Evolutionary conservation across 768 basidiomycete genomes (phyloP).

Genomic region (Pleurotus sapidus): DNA sequence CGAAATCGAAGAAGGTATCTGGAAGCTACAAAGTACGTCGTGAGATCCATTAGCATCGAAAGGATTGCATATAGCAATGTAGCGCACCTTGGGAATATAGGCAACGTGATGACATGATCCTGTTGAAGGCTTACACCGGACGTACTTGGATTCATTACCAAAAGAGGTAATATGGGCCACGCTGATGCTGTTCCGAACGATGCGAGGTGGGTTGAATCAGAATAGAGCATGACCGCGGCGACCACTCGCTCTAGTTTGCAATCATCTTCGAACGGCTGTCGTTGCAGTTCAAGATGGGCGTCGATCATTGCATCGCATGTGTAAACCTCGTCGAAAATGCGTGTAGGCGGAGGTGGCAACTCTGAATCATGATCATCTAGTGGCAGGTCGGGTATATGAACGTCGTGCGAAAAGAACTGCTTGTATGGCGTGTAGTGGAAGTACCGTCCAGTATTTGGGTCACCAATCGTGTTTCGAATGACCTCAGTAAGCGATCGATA

Average conservation of each 20-base stretch:
- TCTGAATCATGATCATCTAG: neutral
- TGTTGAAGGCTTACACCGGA: conserved; percentile 16
- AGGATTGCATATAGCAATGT: too few relatives aligned
- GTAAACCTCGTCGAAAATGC: conserved; percentile 17
- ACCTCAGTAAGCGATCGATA: conserved; percentile 16
- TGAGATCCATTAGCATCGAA: too few relatives aligned
- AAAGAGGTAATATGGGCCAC: conserved; percentile 35
- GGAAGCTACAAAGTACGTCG: conserved; percentile 8
- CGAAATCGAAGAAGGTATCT: conserved; percentile 8
- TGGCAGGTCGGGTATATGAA: too few relatives aligned
- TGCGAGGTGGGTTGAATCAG: conserved; percentile 26
- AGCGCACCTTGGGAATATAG: conserved; percentile 24
- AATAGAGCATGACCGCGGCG: conserved; percentile 21
- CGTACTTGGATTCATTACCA: conserved; percentile 33
- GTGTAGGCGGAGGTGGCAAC: neutral
- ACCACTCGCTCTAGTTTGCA: conserved; percentile 13
- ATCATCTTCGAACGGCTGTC: neutral
- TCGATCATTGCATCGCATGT: conserved; percentile 12
- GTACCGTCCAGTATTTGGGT: neutral
- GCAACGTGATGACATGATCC: conserved; percentile 24
- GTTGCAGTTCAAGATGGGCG: conserved; percentile 7
- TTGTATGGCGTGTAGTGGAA: conserved; percentile 19
- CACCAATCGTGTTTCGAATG: conserved; percentile 11
- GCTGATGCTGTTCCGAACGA: conserved; percentile 23
- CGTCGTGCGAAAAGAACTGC: conserved; percentile 10